Evolutionary conservation across 2,329 filamentous ascomycete genomes (phyloP).

Genomic region (Aspergillus sp.): DNA sequence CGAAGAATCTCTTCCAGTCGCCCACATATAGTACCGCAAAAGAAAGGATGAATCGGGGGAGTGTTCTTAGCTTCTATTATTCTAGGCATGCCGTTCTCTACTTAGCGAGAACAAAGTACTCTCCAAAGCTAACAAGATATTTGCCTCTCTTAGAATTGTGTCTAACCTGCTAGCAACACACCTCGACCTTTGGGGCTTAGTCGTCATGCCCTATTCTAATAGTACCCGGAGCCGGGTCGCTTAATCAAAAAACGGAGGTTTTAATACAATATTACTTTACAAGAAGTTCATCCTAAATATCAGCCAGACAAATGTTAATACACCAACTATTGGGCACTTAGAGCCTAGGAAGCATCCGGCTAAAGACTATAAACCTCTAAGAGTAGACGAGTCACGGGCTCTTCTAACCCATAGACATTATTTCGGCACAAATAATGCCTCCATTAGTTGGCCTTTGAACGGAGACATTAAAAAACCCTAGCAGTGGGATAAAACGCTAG

Average conservation of each 20-base stretch:
- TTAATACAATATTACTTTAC: not conserved
- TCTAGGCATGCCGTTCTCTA: not conserved
- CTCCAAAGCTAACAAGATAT: not conserved
- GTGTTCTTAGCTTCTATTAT: not conserved
- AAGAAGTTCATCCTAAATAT: not conserved
- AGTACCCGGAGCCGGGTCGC: not conserved
- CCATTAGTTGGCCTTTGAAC: not conserved
- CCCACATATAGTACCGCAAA: not conserved
- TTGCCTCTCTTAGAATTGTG: not conserved
- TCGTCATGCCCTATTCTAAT: not conserved
- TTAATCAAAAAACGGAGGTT: not conserved
- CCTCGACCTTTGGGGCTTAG: not conserved
- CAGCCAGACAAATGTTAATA: not conserved
- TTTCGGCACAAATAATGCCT: not conserved
- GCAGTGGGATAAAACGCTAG: not conserved
- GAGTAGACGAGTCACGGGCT: not conserved
- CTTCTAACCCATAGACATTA: not conserved
- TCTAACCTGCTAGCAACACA: not conserved
- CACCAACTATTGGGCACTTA: not conserved
- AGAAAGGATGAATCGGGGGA: not conserved
- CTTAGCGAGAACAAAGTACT: not conserved
- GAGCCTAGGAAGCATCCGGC: not conserved
- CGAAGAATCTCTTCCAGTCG: not conserved
- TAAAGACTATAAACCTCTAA: not conserved
- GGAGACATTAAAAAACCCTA: not conserved